phyloP scores from a whole-genome alignment of 148 eudicot genomes.

The Agrostemma githago region DNA sequence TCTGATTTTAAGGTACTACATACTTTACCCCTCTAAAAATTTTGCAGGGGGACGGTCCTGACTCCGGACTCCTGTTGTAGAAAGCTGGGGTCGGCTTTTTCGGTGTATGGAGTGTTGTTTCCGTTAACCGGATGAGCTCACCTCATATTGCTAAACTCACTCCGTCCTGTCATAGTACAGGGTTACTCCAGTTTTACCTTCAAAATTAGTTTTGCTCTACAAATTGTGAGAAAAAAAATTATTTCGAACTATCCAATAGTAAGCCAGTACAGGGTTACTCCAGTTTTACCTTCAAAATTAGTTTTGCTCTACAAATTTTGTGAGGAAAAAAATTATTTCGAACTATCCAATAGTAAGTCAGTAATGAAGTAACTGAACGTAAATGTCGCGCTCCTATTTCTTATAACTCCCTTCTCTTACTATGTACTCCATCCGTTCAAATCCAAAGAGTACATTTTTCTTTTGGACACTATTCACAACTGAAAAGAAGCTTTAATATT shows the following conservation, averaged over 20 bases:
- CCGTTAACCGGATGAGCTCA: background rate
- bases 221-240: background rate
- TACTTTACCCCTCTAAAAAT: too few relatives aligned
- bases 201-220: background rate
- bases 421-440: too few relatives aligned
- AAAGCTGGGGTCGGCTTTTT: background rate
- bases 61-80: too few relatives aligned
- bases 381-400: too few relatives aligned
- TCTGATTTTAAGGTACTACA: conserved; percentile 41
- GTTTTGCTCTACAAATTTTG: background rate
- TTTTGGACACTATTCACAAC: too few relatives aligned
- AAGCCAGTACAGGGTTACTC: background rate
- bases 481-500: too few relatives aligned
- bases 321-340: background rate
- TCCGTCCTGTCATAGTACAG: background rate
- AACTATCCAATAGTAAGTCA: background rate
- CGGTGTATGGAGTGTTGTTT: background rate
- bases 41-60: background rate
- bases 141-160: background rate
- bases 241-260: background rate
- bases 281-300: background rate
- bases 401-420: too few relatives aligned
- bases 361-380: too few relatives aligned
- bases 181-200: background rate
- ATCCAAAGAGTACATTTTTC: too few relatives aligned